Evolutionary conservation across 345 rosid genomes (phyloP).

Genomic region (Pistacia vera): DNA sequence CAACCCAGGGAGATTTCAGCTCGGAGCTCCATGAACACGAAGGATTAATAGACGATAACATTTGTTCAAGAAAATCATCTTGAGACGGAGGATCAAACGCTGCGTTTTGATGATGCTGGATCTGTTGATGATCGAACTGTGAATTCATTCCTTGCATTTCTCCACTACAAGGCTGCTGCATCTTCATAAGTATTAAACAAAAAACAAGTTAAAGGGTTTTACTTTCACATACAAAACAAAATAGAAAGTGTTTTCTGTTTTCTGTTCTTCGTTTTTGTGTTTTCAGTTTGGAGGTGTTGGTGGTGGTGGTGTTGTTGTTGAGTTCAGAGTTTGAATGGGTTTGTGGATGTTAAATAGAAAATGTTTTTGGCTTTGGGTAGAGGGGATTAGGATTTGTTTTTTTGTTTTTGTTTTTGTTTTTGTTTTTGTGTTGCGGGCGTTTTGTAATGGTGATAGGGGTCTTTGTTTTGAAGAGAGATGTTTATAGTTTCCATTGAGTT

Average conservation of each 20-base stretch:
- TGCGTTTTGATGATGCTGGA: conserved; percentile 29
- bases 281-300: too few species aligned
- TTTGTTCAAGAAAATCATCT: conserved; percentile 81
- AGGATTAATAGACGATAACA: conserved; percentile 66
- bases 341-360: not conserved
- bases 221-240: too few species aligned
- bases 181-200: not conserved
- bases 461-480: too few species aligned
- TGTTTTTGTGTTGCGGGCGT: too few species aligned
- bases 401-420: not conserved
- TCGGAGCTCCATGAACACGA: conserved; percentile 53
- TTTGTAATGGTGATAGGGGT: too few species aligned
- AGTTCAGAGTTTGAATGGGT: not conserved
- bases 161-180: conserved; percentile 54
- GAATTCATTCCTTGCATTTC: conserved; percentile 48
- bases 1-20: conserved; percentile 35
- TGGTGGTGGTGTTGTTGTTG: not conserved
- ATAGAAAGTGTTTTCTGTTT: too few species aligned
- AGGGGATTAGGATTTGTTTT: too few species aligned
- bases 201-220: too few species aligned
- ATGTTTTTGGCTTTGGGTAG: not conserved
- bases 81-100: conserved; percentile 44
- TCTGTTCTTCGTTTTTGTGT: not conserved
- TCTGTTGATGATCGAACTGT: not conserved
- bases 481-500: too few species aligned